Conservation (phyloP, 148 eudicot species). For the Vaccinium darrowii region DNA sequence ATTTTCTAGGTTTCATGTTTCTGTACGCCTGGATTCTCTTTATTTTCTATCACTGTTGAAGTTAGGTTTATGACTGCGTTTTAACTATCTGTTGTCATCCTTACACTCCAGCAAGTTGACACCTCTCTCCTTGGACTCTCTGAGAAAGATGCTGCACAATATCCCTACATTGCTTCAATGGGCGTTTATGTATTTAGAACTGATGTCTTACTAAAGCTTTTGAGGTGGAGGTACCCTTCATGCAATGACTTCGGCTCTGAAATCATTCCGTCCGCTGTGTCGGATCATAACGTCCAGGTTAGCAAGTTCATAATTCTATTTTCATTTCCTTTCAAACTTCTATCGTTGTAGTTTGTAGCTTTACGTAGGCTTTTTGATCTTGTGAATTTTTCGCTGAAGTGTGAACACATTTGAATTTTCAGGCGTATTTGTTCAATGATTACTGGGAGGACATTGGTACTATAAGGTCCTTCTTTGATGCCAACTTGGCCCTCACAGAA, state of each 20-base stretch:
- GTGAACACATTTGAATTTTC: constrained; percentile 9
- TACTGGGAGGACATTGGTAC: constrained; percentile 99
- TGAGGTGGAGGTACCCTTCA: constrained; percentile 58
- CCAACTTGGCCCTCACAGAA: constrained; percentile 87
- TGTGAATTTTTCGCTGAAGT: neutral
- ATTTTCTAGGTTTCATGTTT: neutral
- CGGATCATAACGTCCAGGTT: constrained; percentile 80
- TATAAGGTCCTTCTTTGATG: constrained; percentile 85
- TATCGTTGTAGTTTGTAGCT: neutral
- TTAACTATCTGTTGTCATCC: neutral
- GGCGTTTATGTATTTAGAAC: constrained; percentile 85
- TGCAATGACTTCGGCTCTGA: constrained; percentile 91
- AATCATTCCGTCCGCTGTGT: constrained; percentile 79
- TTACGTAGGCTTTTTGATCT: neutral
- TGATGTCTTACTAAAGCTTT: constrained; percentile 74
- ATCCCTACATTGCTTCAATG: constrained; percentile 96
- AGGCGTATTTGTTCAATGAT: constrained; percentile 89
- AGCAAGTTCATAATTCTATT: neutral
- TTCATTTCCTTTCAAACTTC: neutral
- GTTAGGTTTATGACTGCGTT: neutral
- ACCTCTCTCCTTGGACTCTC: constrained; percentile 77
- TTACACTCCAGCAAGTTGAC: constrained; percentile 67
- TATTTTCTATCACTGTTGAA: neutral
- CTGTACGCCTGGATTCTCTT: neutral
- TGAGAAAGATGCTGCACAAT: constrained; percentile 49